Base-by-base conservation (phyloP, 768 basidiomycete genomes). In the Mycena polygramma region DNA sequence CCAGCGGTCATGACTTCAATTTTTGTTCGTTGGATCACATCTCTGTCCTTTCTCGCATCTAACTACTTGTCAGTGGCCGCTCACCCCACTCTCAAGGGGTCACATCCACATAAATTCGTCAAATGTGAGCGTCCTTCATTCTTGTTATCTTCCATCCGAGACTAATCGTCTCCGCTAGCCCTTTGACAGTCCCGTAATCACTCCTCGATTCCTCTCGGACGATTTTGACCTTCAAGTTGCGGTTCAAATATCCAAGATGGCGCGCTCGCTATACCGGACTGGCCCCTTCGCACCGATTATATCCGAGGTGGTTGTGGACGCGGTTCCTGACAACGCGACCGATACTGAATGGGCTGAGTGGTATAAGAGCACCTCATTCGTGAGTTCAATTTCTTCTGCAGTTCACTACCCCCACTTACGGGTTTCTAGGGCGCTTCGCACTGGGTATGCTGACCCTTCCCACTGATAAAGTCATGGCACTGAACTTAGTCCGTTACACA, bases 41-140 rank as follows among this genome's bases (percentile, higher is more conserved):
- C 1, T 22, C 2, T 20, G 26, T 36, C 9, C 2, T 14, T 2
- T 5, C 22, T 61, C 3, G 30, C 41, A 1, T 19, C 26, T 13
- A 19, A 57, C 35, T 1, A 37, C 37, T 43, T 35, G 9, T 6
- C 22, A 70, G 63, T 68, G 70, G 70, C 70, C 70, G 3, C 30
- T 67, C 15, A 57, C 49, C 10, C 70, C 70, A 2, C 57, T 72
- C 24, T 68, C 66, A 35, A 54, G 70, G 4, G 70, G 70, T 17
- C 17, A 63, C 17, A 55, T 72, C 26, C 70, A 72, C 51, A 72
- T 72, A 39, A 53, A 68, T 19, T 53, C 70, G 26, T 63, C 70
- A 3, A 53, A 71, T 36, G 70, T 71, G 54, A 62, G 62, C 24
- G 11, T 4, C 26, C 49, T 22, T n/a, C 7, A 17, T 3, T 35